Conservation (phyloP, 1,139 yeast genomes). For the Protomyces arabidopsidicola region DNA sequence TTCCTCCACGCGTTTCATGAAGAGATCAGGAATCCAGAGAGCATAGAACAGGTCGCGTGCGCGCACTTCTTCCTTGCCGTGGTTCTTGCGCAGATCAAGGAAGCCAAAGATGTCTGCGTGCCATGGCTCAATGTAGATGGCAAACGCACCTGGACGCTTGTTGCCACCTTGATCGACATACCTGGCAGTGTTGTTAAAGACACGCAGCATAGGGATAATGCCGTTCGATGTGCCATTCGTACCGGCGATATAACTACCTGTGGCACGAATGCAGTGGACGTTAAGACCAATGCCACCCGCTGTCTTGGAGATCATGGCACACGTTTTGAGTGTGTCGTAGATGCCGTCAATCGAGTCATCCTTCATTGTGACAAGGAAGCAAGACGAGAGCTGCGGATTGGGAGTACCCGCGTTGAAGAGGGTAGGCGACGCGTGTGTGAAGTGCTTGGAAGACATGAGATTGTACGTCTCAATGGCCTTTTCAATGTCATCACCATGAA, state of each 20-base stretch:
- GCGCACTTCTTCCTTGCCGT: constrained; percentile 85
- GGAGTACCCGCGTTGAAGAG: constrained; percentile 88
- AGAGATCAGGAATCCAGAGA: constrained; percentile 85
- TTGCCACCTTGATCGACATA: constrained; percentile 94
- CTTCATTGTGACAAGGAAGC: constrained; percentile 82
- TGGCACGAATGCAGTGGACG: constrained; percentile 74
- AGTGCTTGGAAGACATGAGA: constrained; percentile 75
- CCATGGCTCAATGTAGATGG: constrained; percentile 87
- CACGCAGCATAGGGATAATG: constrained; percentile 83
- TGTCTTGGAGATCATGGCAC: constrained; percentile 81
- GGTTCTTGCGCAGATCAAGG: constrained; percentile 78
- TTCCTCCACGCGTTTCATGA: constrained; percentile 79
- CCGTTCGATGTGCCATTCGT: constrained; percentile 89
- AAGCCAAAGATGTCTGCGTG: constrained; percentile 82
- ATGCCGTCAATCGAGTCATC: constrained; percentile 90
- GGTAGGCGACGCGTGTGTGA: constrained; percentile 88
- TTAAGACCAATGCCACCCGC: constrained; percentile 91
- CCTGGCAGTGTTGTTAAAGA: constrained; percentile 84
- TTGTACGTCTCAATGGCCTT: constrained; percentile 74
- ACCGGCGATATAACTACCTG: constrained; percentile 83
- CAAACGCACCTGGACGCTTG: constrained; percentile 91
- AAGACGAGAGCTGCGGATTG: constrained; percentile 79
- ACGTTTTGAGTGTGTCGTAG: constrained; percentile 76
- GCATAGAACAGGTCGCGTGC: constrained; percentile 88
- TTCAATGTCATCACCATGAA: constrained; percentile 70